Percentiles rank a stretch among this genome's conserved stretches.
phyloP scores from a whole-genome alignment of 1,284 basidiomycete genomes.

The Vanrija humicola region DNA sequence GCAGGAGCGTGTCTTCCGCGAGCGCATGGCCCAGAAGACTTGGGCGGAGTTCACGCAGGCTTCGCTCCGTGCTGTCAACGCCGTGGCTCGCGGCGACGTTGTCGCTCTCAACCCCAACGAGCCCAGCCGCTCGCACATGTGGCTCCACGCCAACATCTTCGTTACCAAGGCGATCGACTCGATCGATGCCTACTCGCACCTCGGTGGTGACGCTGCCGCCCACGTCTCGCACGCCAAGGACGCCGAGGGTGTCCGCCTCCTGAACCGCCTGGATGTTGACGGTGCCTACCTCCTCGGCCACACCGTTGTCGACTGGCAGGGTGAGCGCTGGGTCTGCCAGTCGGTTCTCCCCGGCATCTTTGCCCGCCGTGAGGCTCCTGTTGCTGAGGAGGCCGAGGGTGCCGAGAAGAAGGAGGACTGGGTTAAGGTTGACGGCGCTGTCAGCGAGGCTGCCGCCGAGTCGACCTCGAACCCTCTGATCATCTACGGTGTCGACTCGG shows the following conservation, averaged over 20 bases:
- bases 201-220: slow-evolving; percentile 58
- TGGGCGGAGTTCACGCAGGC: slow-evolving; percentile 56
- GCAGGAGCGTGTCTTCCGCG: slow-evolving; percentile 55
- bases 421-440: slow-evolving; percentile 51
- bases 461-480: slow-evolving; percentile 49
- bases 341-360: slow-evolving; percentile 58
- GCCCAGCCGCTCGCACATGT: slow-evolving; percentile 54
- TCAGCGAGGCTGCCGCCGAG: slow-evolving; percentile 60
- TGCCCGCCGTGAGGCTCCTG: slow-evolving; percentile 41
- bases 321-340: slow-evolving; percentile 59
- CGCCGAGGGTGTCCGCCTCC: slow-evolving; percentile 53
- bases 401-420: slow-evolving; percentile 45
- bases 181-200: slow-evolving; percentile 54
- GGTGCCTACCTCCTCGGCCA: slow-evolving; percentile 73
- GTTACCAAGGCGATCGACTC: slow-evolving; percentile 57
- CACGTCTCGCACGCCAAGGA: slow-evolving; percentile 58
- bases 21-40: slow-evolving; percentile 55
- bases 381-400: slow-evolving; percentile 27
- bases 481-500: slow-evolving; percentile 57
- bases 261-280: slow-evolving; percentile 62
- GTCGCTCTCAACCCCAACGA: slow-evolving; percentile 58
- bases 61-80: slow-evolving; percentile 53
- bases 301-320: slow-evolving; percentile 57
- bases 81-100: slow-evolving; percentile 54
- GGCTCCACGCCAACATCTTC: slow-evolving; percentile 57